These are phyloP conservation scores for Juglanconis sp. DNA, from an alignment of 2,329 filamentous ascomycete species.

Conservation along the genomic window DNA sequence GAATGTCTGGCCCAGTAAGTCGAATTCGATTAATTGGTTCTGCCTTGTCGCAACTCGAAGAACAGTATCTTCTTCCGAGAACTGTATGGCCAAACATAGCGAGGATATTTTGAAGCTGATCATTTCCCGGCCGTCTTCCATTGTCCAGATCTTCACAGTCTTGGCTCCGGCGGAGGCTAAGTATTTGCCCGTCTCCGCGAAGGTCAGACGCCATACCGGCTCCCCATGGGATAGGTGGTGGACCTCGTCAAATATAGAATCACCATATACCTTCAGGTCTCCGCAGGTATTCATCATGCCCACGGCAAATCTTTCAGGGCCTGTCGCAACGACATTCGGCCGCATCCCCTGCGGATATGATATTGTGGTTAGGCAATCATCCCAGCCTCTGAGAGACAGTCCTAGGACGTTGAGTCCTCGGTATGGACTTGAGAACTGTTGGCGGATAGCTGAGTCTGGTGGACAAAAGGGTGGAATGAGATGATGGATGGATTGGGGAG, in stretches of 20 bases:
- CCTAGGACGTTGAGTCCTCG: slow-evolving; percentile 22
- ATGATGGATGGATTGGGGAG: slow-evolving; percentile 22
- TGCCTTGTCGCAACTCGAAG: neutral
- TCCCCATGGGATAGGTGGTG: slow-evolving; percentile 7
- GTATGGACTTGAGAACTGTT: slow-evolving; percentile 19
- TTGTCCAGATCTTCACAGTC: slow-evolving; percentile 19
- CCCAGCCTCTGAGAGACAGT: slow-evolving; percentile 17
- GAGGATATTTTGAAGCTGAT: slow-evolving; percentile 13
- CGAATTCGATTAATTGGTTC: slow-evolving; percentile 3
- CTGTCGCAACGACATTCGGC: slow-evolving; percentile 12
- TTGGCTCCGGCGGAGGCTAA: slow-evolving; percentile 19
- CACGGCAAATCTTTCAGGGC: slow-evolving; percentile 17
- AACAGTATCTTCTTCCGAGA: slow-evolving; percentile 7
- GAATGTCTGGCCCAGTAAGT: neutral
- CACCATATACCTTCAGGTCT: neutral
- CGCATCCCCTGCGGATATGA: slow-evolving; percentile 12
- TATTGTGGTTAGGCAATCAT: slow-evolving; percentile 24
- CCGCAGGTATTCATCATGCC: slow-evolving; percentile 10
- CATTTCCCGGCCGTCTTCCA: slow-evolving; percentile 4
- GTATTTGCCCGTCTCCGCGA: slow-evolving; percentile 15
- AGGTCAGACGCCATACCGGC: slow-evolving; percentile 20
- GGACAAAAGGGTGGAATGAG: slow-evolving; percentile 27
- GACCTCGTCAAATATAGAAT: neutral
- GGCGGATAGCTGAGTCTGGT: slow-evolving; percentile 19
- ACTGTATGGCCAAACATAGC: slow-evolving; percentile 8